Base-by-base conservation (phyloP, 2,329 filamentous ascomycete species). In the Aspergillus sp. region DNA sequence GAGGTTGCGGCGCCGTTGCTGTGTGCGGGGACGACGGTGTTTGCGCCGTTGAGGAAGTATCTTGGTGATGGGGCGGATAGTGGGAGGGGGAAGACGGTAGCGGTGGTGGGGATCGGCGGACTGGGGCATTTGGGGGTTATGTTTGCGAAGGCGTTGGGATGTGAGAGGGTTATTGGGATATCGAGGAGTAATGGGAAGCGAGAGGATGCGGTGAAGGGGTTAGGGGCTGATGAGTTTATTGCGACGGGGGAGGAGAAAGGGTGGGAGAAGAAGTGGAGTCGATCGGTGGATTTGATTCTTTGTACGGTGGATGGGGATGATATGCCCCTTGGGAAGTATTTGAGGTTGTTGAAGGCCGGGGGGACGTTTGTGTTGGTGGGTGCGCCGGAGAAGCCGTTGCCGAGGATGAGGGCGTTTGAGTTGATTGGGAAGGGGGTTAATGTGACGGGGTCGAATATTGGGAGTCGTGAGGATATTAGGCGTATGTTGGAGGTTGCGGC, bases 11-110 rank as follows among this genome's bases (percentile, higher is more conserved):
- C 90, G 1, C 90, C 91, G 1, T 87, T 95, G 80, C 81, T 94
- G 28, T 94, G 91, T 70, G 91, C 87, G 1, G 91, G 91, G 1
- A 82, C 94, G 55, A 95, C 91, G 0, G 84, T 89, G 0, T 95
- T 85, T 71, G 84, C 84, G 4, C 91, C 91, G 0, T 76, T 95
- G 15, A 83, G 83, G 53, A 83, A 88, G 28, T 87, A 90, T 36
- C 32, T 36, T 5, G 30, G 30, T 10, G 32, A 36, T 36, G 32
- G 32, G 32, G 10, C 10, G 30, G 86, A 85, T 1, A 83, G 86
- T 36, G 90, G 90, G 0, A 87, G 88, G 0, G 90, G 90, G 4
- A 91, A 90, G 74, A 81, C 77, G 4, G 88, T 94, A 0, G 90
- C 87, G 0, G 84, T 94, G 56, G 80, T 91, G 12, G 90, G 90